phyloP scores from a whole-genome alignment of 2,329 filamentous ascomycete genomes.

The Madurella fahalii region DNA sequence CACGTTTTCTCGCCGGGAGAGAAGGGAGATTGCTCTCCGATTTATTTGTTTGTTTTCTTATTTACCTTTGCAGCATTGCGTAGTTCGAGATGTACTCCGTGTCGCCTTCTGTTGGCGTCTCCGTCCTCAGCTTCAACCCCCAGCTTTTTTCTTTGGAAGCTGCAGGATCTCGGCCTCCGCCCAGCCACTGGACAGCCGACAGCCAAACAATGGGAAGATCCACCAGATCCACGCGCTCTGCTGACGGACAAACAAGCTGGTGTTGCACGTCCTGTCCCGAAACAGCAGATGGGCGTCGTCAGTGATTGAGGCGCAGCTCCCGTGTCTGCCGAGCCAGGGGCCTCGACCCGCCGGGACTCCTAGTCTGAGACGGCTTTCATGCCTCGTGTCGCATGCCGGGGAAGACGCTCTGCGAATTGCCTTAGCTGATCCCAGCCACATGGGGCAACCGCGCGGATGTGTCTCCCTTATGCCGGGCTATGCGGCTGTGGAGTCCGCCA shows the following conservation, averaged over 20 bases:
- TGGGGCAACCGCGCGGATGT: neutral
- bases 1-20: too few relatives aligned
- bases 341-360: neutral
- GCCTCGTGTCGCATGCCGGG: neutral
- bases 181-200: neutral
- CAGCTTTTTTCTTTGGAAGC: neutral
- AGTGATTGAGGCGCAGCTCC: neutral
- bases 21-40: too few relatives aligned
- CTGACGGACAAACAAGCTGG: too few relatives aligned
- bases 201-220: neutral
- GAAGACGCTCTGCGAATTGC: neutral
- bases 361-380: neutral
- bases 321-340: neutral
- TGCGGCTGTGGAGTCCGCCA: neutral
- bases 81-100: too few relatives aligned
- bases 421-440: neutral
- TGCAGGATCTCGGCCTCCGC: neutral
- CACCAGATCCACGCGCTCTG: neutral
- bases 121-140: too few relatives aligned
- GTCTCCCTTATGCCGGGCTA: neutral
- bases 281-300: neutral
- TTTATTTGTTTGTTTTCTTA: too few relatives aligned
- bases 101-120: too few relatives aligned
- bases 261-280: neutral
- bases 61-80: too few relatives aligned